Conservation (phyloP, 2,329 filamentous ascomycete genomes). For the Coleophoma eucalyptorum region DNA sequence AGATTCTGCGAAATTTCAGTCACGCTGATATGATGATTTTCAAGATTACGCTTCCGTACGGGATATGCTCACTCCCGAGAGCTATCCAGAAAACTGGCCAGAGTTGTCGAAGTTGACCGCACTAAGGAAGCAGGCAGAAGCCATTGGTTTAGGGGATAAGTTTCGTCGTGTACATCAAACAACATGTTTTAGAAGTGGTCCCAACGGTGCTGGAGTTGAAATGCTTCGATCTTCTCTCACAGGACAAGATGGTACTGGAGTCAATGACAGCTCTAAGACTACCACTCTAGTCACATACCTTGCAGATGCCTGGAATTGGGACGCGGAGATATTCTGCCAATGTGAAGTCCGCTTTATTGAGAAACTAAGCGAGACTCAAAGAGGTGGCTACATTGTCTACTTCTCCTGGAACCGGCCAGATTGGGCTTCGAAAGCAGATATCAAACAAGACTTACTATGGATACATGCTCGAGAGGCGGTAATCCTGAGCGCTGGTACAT, state of each 20-base stretch:
- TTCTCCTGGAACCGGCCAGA: slow-evolving; percentile 57
- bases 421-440: slow-evolving; percentile 35
- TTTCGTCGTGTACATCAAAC: slow-evolving; percentile 54
- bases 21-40: background rate
- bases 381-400: slow-evolving; percentile 53
- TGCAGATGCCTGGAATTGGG: slow-evolving; percentile 65
- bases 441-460: slow-evolving; percentile 57
- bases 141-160: slow-evolving; percentile 41
- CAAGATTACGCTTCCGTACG: slow-evolving; percentile 47
- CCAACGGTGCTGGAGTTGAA: slow-evolving; percentile 56
- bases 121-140: slow-evolving; percentile 48
- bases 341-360: slow-evolving; percentile 58
- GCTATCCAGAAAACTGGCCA: slow-evolving; percentile 52
- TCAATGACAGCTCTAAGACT: slow-evolving; percentile 63
- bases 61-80: slow-evolving; percentile 48
- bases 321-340: slow-evolving; percentile 63
- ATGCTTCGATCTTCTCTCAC: slow-evolving; percentile 54
- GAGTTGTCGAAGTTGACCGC: slow-evolving; percentile 48
- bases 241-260: slow-evolving; percentile 55
- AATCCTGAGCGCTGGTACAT: slow-evolving; percentile 57
- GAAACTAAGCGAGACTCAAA: slow-evolving; percentile 33
- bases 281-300: slow-evolving; percentile 60
- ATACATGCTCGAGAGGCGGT: slow-evolving; percentile 57
- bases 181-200: slow-evolving; percentile 53
- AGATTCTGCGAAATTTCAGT: too few species aligned